Evolutionary conservation across 2,329 filamentous ascomycete species (phyloP), one percentile per base, ranked within the genome.

Genomic region (Aspergillus jensenii): DNA sequence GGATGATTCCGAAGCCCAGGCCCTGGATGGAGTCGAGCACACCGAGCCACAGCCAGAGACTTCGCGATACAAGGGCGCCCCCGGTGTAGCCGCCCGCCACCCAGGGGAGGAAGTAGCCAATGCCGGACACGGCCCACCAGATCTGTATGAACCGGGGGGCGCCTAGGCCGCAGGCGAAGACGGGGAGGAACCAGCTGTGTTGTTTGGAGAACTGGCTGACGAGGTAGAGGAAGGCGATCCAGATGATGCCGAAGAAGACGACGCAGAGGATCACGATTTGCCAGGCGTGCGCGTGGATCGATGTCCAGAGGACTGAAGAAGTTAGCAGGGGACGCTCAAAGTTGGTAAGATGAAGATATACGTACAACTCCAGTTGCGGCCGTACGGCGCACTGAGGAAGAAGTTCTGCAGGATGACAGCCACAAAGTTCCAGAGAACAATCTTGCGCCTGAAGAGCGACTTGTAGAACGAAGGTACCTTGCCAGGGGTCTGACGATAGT

Each of bases 101-200:
- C 86, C 86, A 88, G 3, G 87, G 87, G 2, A 89, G 72, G 67
- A 83, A 88, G 27, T 81, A 74, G 4, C 85, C 87, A 58, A 87
- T 81, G 8, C 82, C 81, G 5, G 81, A 84, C 4, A 81, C 83
- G 11, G 81, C 83, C 87, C 87, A 89, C 68, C 87, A 84, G 68
- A 88, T 87, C 69, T 89, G 87, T 6, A 81, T 82, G 85, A 86
- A 89, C 59, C 86, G 79, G 2, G 87, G 87, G 3, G 86, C 85
- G 3, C 74, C 84, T 9, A 89, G 81, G 12, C 86, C 86, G 59
- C 88, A 84, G 47, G 87, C 86, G 62, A 89, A 87, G 55, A 89
- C 82, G 12, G 86, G 86, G 4, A 89, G 74, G 62, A 88, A 82
- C 87, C 87, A 89, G 50, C 81, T 84, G 70, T 89, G 86, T 15